phyloP scores from a whole-genome alignment of 495 filamentous ascomycete species.

The Aspergillus baeticus region DNA sequence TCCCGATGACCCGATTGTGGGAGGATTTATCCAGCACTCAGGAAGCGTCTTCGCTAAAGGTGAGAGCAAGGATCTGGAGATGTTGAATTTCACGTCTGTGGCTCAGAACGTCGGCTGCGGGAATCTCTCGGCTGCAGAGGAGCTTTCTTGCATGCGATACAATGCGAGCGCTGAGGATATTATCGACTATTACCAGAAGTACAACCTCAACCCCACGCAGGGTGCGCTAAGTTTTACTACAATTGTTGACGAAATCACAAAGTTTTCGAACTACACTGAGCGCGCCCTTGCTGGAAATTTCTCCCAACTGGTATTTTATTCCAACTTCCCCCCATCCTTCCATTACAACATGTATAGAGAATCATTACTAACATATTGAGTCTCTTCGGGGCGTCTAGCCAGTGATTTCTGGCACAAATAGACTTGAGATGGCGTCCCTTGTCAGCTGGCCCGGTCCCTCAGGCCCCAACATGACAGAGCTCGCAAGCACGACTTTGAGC shows the following conservation, averaged over 20 bases:
- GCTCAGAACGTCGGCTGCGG: constrained; percentile 16
- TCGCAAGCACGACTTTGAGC: too few relatives aligned
- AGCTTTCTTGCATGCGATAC: constrained; percentile 12
- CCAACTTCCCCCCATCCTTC: too few relatives aligned
- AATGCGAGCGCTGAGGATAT: constrained; percentile 11
- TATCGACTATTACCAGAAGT: constrained; percentile 6
- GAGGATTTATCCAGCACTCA: constrained; percentile 16
- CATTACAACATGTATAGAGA: too few relatives aligned
- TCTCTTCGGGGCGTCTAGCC: too few relatives aligned
- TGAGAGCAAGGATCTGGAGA: background rate
- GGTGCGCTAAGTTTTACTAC: constrained; percentile 18
- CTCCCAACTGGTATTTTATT: constrained; percentile 15
- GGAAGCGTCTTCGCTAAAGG: constrained; percentile 7
- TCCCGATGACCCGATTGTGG: constrained; percentile 9
- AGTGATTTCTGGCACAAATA: too few relatives aligned
- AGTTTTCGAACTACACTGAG: constrained; percentile 18
- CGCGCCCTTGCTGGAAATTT: constrained; percentile 15
- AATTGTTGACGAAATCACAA: constrained; percentile 14
- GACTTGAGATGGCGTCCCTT: too few relatives aligned
- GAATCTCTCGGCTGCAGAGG: constrained; percentile 7
- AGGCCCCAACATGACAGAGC: too few relatives aligned
- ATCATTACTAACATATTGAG: too few relatives aligned
- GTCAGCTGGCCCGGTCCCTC: too few relatives aligned
- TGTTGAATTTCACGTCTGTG: constrained; percentile 20
- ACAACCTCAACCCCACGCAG: constrained; percentile 4